Evolutionary conservation across 257 asterid genomes (phyloP).

Genomic region (Gynochthodes officinalis): DNA sequence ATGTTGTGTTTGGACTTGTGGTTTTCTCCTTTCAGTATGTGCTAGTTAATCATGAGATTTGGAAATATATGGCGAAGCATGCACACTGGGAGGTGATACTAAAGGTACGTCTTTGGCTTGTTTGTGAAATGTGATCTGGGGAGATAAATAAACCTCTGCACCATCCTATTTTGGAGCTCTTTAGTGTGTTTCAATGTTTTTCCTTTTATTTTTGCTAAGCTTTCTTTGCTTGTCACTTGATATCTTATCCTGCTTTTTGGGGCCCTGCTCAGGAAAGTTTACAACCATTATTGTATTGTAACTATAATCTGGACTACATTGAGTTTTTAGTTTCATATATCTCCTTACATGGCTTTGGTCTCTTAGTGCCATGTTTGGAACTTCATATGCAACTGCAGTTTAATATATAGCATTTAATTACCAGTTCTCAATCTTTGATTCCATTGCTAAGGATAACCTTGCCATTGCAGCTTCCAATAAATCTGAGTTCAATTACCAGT

Average conservation of each 20-base stretch:
- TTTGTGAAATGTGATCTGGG: slow-evolving; percentile 8
- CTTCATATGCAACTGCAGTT: not conserved
- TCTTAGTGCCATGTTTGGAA: not conserved
- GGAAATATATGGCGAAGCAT: slow-evolving; percentile 79
- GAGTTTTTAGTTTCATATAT: not conserved
- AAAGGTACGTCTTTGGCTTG: slow-evolving; percentile 52
- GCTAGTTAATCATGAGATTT: slow-evolving; percentile 82
- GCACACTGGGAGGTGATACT: slow-evolving; percentile 88
- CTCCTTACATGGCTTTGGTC: not conserved
- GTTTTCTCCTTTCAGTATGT: slow-evolving; percentile 90
- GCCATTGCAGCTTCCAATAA: not conserved
- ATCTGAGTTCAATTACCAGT: not conserved
- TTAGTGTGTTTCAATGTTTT: not conserved
- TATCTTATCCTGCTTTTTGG: not conserved
- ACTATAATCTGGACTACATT: not conserved
- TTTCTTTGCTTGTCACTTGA: not conserved
- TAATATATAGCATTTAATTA: not conserved
- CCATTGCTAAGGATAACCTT: not conserved
- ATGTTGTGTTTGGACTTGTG: slow-evolving; percentile 63
- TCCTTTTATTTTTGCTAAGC: not conserved
- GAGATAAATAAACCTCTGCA: not conserved
- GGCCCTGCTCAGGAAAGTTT: not conserved
- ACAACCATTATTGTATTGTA: not conserved
- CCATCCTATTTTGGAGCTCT: not conserved
- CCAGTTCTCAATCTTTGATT: not conserved